Conservation (phyloP, 176 grass and related monocot genomes). For the Aegilops longissima region DNA sequence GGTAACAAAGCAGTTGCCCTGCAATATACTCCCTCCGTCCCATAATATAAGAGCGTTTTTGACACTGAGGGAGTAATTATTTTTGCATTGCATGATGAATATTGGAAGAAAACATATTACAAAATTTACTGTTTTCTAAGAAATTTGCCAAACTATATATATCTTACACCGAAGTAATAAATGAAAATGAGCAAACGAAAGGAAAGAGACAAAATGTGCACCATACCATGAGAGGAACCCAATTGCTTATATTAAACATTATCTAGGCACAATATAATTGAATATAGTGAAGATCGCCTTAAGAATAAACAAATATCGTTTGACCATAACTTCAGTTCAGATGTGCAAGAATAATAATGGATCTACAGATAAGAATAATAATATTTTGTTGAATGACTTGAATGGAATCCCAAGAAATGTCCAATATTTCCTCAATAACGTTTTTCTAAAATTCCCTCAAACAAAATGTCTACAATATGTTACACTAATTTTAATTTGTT, state of each 20-base stretch:
- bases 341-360: not conserved
- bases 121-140: not conserved
- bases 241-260: not conserved
- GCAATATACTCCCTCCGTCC: not conserved
- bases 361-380: not conserved
- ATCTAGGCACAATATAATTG: not conserved
- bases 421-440: too few relatives aligned
- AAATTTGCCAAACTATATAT: not conserved
- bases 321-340: conserved; percentile 23
- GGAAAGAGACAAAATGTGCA: not conserved
- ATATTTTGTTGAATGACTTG: not conserved
- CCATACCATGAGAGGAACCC: not conserved
- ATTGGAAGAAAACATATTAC: not conserved
- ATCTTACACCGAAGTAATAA: not conserved
- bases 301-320: not conserved
- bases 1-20: not conserved
- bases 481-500: not conserved
- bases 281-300: conserved; percentile 13
- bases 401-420: conserved; percentile 18
- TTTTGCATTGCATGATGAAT: not conserved
- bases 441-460: too few relatives aligned
- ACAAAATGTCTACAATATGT: not conserved
- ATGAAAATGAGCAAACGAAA: not conserved
- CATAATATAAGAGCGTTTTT: too few relatives aligned
- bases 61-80: not conserved